Evolutionary conservation across 2,329 filamentous ascomycete species (phyloP), one percentile per base, ranked within the genome.

Genomic region (Teratosphaeria pseudoeucalypti): DNA sequence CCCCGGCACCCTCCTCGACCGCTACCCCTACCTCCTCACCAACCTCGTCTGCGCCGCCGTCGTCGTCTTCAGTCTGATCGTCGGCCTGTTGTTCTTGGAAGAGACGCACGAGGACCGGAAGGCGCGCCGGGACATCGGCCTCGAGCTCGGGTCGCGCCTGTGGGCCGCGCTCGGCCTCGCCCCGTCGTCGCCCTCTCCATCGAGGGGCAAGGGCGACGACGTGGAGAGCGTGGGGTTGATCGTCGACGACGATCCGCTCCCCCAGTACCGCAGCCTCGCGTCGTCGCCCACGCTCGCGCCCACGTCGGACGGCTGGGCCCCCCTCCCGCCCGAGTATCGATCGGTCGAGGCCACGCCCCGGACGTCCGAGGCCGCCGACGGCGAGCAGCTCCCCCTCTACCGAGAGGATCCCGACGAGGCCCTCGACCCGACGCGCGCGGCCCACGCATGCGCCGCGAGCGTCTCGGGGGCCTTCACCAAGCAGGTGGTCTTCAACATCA

Each of bases 61-160:
- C 16, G 87, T 95, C 10, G 75, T 87, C 47, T 78, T 88, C 63
- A 90, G 91, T 19, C 86, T 96, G 54, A 71, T 86, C 3, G 81
- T 94, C 57, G 92, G 92, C 19, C 78, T 95, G 58, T 76, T 96
- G 23, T 96, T 96, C 70, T 79, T 99, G 58, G 91, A 99, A 72
- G 94, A 99, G 77, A 97, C 94, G 1, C 94, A 99, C 71, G 82
- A 86, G 56, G 85, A 89, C 72, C 88, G 88, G 78, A 95, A 89
- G 76, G 74, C 85, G 65, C 81, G 85, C 59, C 84, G 83, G 53
- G 94, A 99, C 73, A 78, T 82, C 39, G 92, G 92, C 5, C 75
- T 88, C 14, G 88, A 92, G 70, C 70, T 90, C 26, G 92, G 94
- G 60, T 63, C 68, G 58, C 58, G 70, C 37, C 66, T 73, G n/a